Conservation (phyloP, 1,284 basidiomycete genomes). For the Microbotryum intermedium region DNA sequence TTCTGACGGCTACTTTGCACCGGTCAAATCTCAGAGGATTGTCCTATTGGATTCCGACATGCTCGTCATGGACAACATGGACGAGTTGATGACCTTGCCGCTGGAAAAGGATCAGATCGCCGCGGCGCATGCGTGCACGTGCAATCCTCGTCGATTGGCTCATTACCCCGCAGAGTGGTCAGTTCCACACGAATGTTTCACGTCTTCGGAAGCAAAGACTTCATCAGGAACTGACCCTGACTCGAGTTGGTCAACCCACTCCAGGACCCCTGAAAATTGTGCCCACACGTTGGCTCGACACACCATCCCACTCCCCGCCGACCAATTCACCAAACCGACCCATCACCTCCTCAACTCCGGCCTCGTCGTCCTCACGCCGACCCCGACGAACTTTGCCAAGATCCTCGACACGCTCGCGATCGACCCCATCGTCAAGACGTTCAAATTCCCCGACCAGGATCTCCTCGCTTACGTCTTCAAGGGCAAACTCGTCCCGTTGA, state of each 20-base stretch:
- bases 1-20: background rate
- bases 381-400: conserved; percentile 46
- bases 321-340: conserved; percentile 53
- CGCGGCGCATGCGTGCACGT: conserved; percentile 80
- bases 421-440: conserved; percentile 58
- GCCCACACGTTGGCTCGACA: conserved; percentile 53
- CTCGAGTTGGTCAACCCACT: background rate
- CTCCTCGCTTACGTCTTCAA: conserved; percentile 71
- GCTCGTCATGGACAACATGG: conserved; percentile 79
- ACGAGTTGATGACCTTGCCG: conserved; percentile 65
- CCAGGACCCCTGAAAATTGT: conserved; percentile 81
- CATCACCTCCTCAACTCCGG: conserved; percentile 79
- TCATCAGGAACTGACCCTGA: background rate
- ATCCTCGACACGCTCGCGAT: conserved; percentile 58
- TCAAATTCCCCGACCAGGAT: conserved; percentile 87
- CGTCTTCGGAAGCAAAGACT: background rate
- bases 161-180: conserved; percentile 89
- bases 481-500: conserved; percentile 48
- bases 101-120: conserved; percentile 63
- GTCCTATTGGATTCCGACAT: conserved; percentile 87
- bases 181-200: conserved; percentile 33
- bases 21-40: conserved; percentile 49
- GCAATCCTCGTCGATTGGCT: conserved; percentile 72
- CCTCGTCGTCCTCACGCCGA: conserved; percentile 73
- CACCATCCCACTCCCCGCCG: conserved; percentile 39